Base-by-base conservation (phyloP, 2,329 filamentous ascomycete genomes). In the Aquanectria penicillioides region DNA sequence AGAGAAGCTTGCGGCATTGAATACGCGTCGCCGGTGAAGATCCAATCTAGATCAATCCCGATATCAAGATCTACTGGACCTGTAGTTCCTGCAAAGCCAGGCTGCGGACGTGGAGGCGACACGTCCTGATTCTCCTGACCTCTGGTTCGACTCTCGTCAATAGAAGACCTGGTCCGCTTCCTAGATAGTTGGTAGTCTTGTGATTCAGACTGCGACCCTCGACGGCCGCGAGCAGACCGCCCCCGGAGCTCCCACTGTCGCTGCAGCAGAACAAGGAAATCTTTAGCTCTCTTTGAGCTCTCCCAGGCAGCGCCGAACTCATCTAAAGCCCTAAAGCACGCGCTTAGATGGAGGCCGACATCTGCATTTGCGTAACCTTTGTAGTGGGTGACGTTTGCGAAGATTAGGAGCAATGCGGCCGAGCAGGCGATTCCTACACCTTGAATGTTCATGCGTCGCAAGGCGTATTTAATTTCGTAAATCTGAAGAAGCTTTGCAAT, bases 241-340 rank as follows among this genome's bases (percentile, higher is more conserved):
- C 61, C 61, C 9, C 54, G 51, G 3, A 62, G 51, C 41, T 64
- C 63, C 65, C 65, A 67, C 31, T 62, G 57, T 13, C 68, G 57
- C 26, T 70, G 68, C n/a, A 69, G 25, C 29, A 69, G 20, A 5
- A 64, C 37, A 3, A 71, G 53, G 13, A 70, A 69, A 29, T 68
- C 68, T 11, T 62, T 60, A 1, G 66, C 57, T 5, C 62, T 48
- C 50, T 68, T 69, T 6, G 69, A 66, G 48, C 59, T 68, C 40
- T 70, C 69, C 69, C 69, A 70, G 6, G 65, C 36, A 5, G 51
- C 40, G 8, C 62, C 56, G 2, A 66, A 57, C 22, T 68, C 65
- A 4, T 69, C 69, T 1, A 71, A 48, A 1, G 69, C 69, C 26
- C 68, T 53, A 33, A 68, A 68, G 57, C 69, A 71, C 2, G 63